Base-by-base conservation (phyloP, 306 rosid genomes). In the Carpinus fangiana region DNA sequence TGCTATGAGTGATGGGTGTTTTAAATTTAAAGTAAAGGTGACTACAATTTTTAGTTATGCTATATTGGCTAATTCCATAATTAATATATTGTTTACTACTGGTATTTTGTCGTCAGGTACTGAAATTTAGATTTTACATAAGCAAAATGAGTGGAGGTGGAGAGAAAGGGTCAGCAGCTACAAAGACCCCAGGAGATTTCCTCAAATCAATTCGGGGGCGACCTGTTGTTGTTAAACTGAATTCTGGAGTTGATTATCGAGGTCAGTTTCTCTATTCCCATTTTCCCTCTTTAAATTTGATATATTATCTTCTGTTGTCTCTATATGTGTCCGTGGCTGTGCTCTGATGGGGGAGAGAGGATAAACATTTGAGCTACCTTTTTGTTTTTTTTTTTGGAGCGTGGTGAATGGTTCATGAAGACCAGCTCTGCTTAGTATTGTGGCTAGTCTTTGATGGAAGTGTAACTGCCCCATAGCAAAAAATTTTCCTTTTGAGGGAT, bases 131-230 rank as follows among this genome's bases (percentile, higher is more conserved):
- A 69, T 65, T 72, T 36, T 36, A 34, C 60, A 72, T 18, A 46
- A 28, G 41, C 28, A 82, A 66, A 80, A 86, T 88, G 92, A 88
- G 92, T n/a, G 80, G 88, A 70, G 91, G 80, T 52, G 76, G 84
- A 61, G 98, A 93, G 88, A 91, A 88, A 76, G 90, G 85, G 45
- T 87, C 92, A 1, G 84, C 88, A 17, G 76, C 93, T 70, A 93
- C 98, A 0, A 93, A 93, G 84, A 93, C 96, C 34, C 98, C 97
- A 0, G 97, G 97, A 0, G 97, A 93, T 87, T 93, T 93, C 70
- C 97, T 93, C 74, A 93, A 93, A 71, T 91, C 98, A 50, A 93
- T 93, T 76, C 96, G 98, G 0, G 98, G 98, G 36, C 94, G 93
- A 51, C 98, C 98, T 0, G 98, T 93, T 77, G 98, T 93, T 28